Conservation (phyloP, 1,139 yeast genomes). For the Kazachstania sp. region DNA sequence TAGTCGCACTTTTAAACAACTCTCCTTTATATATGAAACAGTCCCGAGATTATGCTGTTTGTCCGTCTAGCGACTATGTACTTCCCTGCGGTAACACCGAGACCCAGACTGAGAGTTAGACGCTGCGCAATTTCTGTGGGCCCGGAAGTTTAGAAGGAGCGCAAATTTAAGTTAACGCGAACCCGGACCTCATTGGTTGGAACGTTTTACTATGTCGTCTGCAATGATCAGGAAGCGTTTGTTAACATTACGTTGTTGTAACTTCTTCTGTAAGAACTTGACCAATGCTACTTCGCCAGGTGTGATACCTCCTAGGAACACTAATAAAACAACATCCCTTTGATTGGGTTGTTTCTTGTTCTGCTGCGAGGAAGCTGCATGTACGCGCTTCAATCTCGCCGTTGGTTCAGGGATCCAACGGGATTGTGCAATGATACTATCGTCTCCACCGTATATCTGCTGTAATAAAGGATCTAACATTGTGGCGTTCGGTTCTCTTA, state of each 20-base stretch:
- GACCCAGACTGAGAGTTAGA: background rate
- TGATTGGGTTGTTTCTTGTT: background rate
- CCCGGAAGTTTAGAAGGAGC: no score
- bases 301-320: constrained; percentile 29
- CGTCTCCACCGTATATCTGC: constrained; percentile 18
- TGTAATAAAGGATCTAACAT: constrained; percentile 20
- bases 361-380: background rate
- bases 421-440: constrained; percentile 9
- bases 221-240: constrained; percentile 25
- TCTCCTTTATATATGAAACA: no score
- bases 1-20: no score
- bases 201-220: constrained; percentile 18
- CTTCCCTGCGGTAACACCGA: constrained; percentile 5
- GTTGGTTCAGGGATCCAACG: constrained; percentile 22
- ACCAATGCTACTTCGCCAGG: constrained; percentile 30
- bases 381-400: constrained; percentile 8
- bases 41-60: no score
- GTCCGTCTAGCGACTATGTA: no score
- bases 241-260: constrained; percentile 19
- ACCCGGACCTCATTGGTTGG: constrained; percentile 1
- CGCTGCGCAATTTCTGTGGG: background rate
- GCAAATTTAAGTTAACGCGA: no score
- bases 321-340: constrained; percentile 21
- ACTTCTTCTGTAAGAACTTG: constrained; percentile 16
- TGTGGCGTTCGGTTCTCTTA: constrained; percentile 20